Evolutionary conservation across 495 filamentous ascomycete species (phyloP), one percentile per base, ranked within the genome.

Genomic region (Penicillium silybi): DNA sequence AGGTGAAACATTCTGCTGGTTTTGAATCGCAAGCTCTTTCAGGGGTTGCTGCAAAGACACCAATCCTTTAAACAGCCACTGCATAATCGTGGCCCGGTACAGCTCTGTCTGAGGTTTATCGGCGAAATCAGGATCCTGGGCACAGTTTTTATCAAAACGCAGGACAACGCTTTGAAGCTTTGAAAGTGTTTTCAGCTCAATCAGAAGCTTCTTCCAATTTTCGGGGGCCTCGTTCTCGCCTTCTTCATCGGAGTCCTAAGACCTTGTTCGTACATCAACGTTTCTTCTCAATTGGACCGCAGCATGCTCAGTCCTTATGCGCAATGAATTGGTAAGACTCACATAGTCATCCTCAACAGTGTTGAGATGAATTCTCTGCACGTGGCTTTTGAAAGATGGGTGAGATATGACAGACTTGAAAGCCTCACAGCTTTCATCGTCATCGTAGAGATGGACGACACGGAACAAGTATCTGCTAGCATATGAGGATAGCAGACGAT

Each of bases 21-120:
- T 50, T 2, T 38, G 54, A 20, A 67, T 48, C 1, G 46, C 56
- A 1, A 64, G 48, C n/a, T 62, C 64, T 38, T 44, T 41, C 20
- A 50, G 37, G 1, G 42, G 46, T 13, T 29, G 51, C 35, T 40
- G 41, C 13, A 65, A 23, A 10, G 44, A 49, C 7, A 40, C 52
- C 0, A 63, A 34, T 8, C 16, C 16, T 7, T 44, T 9, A 20
- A 60, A 35, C 13, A 54, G 32, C 42, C 48, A 38, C 18, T 50
- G 2, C 38, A 67, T 48, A 23, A 62, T 17, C 3, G 32, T 37
- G 15, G 25, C 35, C 41, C 64, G 58, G 20, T 60, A 61, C 2
- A 9, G 25, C 0, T 15, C 5, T 1, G 41, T 27, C 41, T 65
- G 59, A 16, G n/a, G 20, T 1, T 16, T 27, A 22, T 50, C 27